Evolutionary conservation across 1,284 basidiomycete genomes (phyloP), one percentile per base, ranked within the genome.

Genomic region (Austroboletus novae-zelandiae): DNA sequence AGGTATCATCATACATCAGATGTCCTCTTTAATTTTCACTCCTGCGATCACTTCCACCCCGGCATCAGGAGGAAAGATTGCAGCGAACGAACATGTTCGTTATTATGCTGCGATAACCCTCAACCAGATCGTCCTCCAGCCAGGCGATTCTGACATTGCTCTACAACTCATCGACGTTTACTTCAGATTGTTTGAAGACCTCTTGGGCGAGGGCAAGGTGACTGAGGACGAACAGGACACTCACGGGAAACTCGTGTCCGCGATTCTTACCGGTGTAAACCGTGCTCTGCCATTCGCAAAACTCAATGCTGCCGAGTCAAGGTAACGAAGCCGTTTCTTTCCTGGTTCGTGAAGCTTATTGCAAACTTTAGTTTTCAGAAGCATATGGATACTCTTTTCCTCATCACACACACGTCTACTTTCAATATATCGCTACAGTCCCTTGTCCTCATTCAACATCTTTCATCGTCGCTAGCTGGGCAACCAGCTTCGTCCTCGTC

Each of bases 351-450:
- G 36, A 23, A 18, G 30, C 48, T 58, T 20, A 55, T 46, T 23
- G 39, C 34, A 11, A 25, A 37, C 1, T 40, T 20, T 59, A 92
- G 89, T 17, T 86, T 98, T 59, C 81, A 87, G 60, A 83, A 86
- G 55, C 94, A 98, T 64, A 89, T 98, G 64, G 89, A 94, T 66
- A 96, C 93, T 0, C 82, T 98, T 23, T 99, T 98, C 80, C 81
- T 89, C 50, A 95, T 99, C 64, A 96, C 92, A 3, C 96, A 99
- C 70, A 86, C 77, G n/a, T 88, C 86, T 9, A 91, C 91, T 0
- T 99, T 99, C 81, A 98, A 97, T 71, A 94, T 96, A 57, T 93
- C 94, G 14, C 83, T 99, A 14, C 97, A 98, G 70, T 92, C 95
- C 0, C 80, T 99, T 1, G 81, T 92, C 51, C 81, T 99, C n/a